phyloP scores from a whole-genome alignment of 1,139 yeast species.

The Candida sp. region DNA sequence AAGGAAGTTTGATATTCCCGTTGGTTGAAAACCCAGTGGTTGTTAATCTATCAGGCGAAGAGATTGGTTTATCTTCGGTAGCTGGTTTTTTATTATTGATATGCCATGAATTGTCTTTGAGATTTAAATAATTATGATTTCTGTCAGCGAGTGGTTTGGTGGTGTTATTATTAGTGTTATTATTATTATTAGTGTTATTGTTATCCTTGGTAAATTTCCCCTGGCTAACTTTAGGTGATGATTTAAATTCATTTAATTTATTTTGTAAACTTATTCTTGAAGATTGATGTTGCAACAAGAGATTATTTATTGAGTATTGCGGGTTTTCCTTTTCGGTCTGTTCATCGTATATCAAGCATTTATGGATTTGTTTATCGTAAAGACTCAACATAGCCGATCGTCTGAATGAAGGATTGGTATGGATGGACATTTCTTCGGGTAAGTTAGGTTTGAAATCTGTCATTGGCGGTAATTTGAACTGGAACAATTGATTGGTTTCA shows the following conservation, averaged over 20 bases:
- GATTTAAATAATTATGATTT: constrained; percentile 36
- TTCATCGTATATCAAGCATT: constrained; percentile 35
- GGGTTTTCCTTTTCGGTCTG: constrained; percentile 30
- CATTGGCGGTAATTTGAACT: constrained; percentile 25
- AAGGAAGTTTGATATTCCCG: constrained; percentile 49
- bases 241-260: constrained; percentile 20
- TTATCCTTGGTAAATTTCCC: constrained; percentile 2
- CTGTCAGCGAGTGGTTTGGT: constrained; percentile 6
- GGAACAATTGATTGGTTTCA: constrained; percentile 14
- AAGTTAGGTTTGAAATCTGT: constrained; percentile 27
- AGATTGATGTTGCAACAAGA: constrained; percentile 39
- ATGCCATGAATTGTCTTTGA: constrained; percentile 42
- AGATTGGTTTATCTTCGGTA: constrained; percentile 17
- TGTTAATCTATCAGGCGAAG: constrained; percentile 11
- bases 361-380: constrained; percentile 39
- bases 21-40: constrained; percentile 46
- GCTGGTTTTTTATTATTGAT: constrained; percentile 26
- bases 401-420: constrained; percentile 49
- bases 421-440: constrained; percentile 38
- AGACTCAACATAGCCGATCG: constrained; percentile 55
- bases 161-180: constrained; percentile 4
- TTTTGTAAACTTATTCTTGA: constrained; percentile 33
- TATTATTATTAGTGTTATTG: no score
- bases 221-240: constrained; percentile 3
- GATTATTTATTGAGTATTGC: constrained; percentile 37